phyloP scores from a whole-genome alignment of 208 protist genomes.

The Entamoeba histolytica region DNA sequence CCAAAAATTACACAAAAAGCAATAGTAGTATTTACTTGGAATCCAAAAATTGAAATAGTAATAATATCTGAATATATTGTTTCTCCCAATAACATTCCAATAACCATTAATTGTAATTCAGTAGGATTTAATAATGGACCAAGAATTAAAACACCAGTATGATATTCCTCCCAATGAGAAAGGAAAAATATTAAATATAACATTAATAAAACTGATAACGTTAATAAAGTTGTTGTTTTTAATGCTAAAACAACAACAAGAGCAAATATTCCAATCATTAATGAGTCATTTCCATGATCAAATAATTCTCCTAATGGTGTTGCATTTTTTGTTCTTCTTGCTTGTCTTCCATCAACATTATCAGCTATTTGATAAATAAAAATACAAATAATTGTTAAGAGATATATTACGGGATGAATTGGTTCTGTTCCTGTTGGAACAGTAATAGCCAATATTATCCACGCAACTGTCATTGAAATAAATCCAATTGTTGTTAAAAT shows the following conservation, averaged over 20 bases:
- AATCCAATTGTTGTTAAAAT: not conserved
- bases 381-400: not conserved
- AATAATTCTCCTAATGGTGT: not conserved
- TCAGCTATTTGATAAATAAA: conserved; percentile 1
- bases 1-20: not conserved
- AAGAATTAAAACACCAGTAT: not conserved
- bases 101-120: not conserved
- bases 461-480: not conserved
- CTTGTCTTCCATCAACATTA: conserved; percentile 2
- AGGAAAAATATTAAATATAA: not conserved
- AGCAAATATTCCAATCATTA: not conserved
- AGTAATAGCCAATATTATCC: not conserved
- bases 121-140: not conserved
- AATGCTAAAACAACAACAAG: not conserved
- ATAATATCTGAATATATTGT: not conserved
- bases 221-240: too few species aligned
- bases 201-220: not conserved
- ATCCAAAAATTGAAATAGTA: not conserved
- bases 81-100: not conserved
- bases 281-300: not conserved
- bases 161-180: not conserved
- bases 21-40: not conserved
- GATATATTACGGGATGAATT: not conserved
- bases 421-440: not conserved
- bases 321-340: not conserved